Percentiles rank a stretch among this genome's conserved stretches.
Conservation (phyloP, 192 early-diverging fungal genomes). For the Podila epicladia region DNA sequence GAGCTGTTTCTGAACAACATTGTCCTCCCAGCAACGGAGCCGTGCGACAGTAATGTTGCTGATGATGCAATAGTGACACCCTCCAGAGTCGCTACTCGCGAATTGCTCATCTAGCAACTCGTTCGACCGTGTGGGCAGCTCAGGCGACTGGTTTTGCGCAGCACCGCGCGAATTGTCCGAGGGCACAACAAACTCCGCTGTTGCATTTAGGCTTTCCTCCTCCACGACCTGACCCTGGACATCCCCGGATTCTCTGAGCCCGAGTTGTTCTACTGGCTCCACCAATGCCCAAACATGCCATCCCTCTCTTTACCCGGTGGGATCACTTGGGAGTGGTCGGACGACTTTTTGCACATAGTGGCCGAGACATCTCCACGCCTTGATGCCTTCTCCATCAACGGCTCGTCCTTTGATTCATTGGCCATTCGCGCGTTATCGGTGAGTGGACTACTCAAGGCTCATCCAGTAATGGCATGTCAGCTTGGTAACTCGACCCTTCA, state of each 20-base stretch:
- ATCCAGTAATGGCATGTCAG: conserved; percentile 2
- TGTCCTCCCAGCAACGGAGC: not conserved
- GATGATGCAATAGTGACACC: too few relatives aligned
- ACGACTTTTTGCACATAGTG: not conserved
- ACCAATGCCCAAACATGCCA: not conserved
- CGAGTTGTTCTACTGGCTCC: not conserved
- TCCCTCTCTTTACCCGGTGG: not conserved
- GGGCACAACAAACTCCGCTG: too few relatives aligned
- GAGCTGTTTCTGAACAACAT: not conserved
- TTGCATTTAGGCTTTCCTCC: not conserved
- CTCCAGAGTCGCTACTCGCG: not conserved
- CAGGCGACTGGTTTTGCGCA: not conserved
- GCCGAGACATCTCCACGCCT: not conserved
- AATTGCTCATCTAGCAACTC: not conserved
- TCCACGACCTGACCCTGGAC: not conserved
- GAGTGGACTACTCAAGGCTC: not conserved
- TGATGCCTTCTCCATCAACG: not conserved
- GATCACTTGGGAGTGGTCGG: not conserved
- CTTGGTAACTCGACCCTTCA: conserved; percentile 17
- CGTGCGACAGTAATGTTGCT: too few relatives aligned
- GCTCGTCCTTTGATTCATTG: not conserved
- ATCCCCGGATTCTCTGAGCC: not conserved
- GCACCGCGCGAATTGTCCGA: not conserved
- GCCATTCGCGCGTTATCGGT: not conserved
- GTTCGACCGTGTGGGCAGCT: not conserved